Conservation (phyloP, 1,284 basidiomycete genomes). For the Ceratobasidium theobromae region DNA sequence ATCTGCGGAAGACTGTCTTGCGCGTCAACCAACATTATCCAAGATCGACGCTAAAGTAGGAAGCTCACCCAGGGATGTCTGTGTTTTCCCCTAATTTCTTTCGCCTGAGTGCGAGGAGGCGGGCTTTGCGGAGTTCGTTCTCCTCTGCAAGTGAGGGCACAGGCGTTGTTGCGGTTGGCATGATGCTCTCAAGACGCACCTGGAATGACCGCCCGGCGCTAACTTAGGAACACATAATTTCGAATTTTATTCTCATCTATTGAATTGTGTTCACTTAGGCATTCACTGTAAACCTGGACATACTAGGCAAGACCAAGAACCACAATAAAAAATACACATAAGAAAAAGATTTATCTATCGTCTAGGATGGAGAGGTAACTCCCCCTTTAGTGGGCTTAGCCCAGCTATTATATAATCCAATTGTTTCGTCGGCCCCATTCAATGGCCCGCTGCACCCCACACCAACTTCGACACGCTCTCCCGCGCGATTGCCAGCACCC, state of each 20-base stretch:
- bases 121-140: slow-evolving; percentile 82
- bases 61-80: slow-evolving; percentile 45
- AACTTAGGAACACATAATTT: neutral
- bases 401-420: slow-evolving; percentile 69
- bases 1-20: slow-evolving; percentile 43
- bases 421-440: slow-evolving; percentile 69
- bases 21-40: neutral
- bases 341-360: neutral
- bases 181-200: neutral
- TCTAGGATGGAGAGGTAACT: slow-evolving; percentile 7
- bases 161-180: slow-evolving; percentile 38
- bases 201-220: slow-evolving; percentile 29
- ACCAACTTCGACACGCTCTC: slow-evolving; percentile 42
- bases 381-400: slow-evolving; percentile 16
- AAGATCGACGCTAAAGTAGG: slow-evolving; percentile 16
- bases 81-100: slow-evolving; percentile 65
- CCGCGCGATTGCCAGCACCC: slow-evolving; percentile 34
- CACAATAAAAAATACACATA: neutral
- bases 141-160: slow-evolving; percentile 70
- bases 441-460: slow-evolving; percentile 46
- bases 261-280: neutral
- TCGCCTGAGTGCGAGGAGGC: slow-evolving; percentile 77
- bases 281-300: neutral
- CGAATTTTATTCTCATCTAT: neutral
- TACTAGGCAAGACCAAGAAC: neutral